Evolutionary conservation across 768 basidiomycete genomes (phyloP), one percentile per base, ranked within the genome.

Genomic region (Termitomyces sp.): DNA sequence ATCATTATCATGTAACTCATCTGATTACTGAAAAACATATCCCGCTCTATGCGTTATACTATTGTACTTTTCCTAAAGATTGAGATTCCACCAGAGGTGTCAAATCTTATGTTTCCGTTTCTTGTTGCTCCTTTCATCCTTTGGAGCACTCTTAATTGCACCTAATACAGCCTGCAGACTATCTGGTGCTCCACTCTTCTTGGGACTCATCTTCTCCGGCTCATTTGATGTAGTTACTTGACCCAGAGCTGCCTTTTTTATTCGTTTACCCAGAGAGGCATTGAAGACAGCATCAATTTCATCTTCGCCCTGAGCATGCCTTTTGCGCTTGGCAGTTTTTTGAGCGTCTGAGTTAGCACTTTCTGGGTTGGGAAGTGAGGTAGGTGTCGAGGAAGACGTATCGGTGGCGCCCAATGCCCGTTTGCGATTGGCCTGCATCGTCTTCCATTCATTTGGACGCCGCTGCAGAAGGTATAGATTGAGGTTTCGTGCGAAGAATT

Each of bases 361-460:
- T 36, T 56, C 42, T 18, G 50, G 38, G 32, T 20, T 20, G n/a
- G 54, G 43, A 15, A 50, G 36, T 10, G 52, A 15, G 11, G n/a
- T 39, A 36, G 53, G 20, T 23, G 39, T 42, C 35, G 53, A 33
- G 12, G 53, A 25, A 33, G 50, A 16, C 31, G 39, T 40, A 15
- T 42, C 43, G 18, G 61, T 57, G 25, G 55, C 59, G 23, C 60
- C 63, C 40, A 62, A 61, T 47, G 56, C 41, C 22, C 60, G 62
- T 56, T 70, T 73, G 39, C 70, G 66, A 46, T 78, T 76, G 3
- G 85, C 75, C 64, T 94, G 89, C 60, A 84, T 64, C 43, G 78
- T 80, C 60, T 84, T 83, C 96, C 96, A 99, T 50, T 93, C 88
- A 3, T 91, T 85, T 3, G 91, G 88, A 48, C 84, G 78, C 42